Base-by-base conservation (phyloP, 2,329 filamentous ascomycete species). In the Pseudogymnoascus sp. region DNA sequence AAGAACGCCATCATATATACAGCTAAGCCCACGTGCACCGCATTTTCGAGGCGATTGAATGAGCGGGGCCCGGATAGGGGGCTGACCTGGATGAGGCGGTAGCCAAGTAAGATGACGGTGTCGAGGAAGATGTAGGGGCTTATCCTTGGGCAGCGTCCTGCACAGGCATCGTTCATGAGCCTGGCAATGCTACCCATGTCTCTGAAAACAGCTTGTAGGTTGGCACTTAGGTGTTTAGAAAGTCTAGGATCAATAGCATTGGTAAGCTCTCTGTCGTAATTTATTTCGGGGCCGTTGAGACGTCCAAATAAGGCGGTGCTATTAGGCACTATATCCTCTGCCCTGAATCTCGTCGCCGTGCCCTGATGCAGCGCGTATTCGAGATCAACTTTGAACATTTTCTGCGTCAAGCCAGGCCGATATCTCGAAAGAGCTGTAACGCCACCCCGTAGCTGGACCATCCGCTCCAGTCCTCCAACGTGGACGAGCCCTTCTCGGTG, bases 371-470 rank as follows among this genome's bases (percentile, higher is more conserved):
- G 65, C n/a, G 70, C 67, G 26, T 68, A 68, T 37, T 70, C 68
- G 33, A 72, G 65, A 63, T 72, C 70, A 11, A 68, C 67, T 21
- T 68, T 65, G 15, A 66, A 62, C 44, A 68, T 67, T 65, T 71
- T 72, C 40, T 70, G 67, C 4, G 67, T 64, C 9, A 72, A 38
- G 2, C 53, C 65, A 9, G 69, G 66, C n/a, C 46, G 60, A 13
- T 65, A 44, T 2, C 19, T 38, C 3, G 65, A 23, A 10, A 75
- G 64, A 1, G 59, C 17, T 7, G 35, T 35, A 5, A 74, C 67
- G 0, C 74, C 74, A n/a, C 74, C 74, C 9, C 72, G 70, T 31
- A 74, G 37, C 21, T 70, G 64, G 21, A 74, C 63, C 63, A 76
- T 72, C 13, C 64, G 67, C 62, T 67, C 65, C 15, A 74, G 64